Evolutionary conservation across 306 rosid species (phyloP), one percentile per base, ranked within the genome.

Genomic region (Dalbergia cochinchinensis): DNA sequence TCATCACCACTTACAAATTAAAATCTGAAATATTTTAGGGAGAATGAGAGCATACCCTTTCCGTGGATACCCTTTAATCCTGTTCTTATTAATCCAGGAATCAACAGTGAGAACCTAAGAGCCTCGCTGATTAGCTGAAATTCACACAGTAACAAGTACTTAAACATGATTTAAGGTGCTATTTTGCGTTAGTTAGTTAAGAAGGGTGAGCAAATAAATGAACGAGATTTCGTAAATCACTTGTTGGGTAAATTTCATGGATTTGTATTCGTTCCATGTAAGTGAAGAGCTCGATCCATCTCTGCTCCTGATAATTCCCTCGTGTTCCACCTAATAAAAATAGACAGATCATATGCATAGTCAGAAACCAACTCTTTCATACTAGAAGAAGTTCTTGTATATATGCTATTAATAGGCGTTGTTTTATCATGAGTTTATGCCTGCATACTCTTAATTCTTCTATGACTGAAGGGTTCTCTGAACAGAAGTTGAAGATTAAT

Each of bases 221-320:
- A 4, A 34, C 8, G 31, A 47, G 35, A 26, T 11, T 47, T 26
- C 22, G 55, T 0, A 58, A 45, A 8, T 31, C 13, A 83, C 75
- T 3, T 53, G 47, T 4, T 8, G 78, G 14, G 84, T 83, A 64
- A 74, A 83, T 8, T 76, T 68, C 84, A 69, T 68, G 39, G 84
- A 84, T 48, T 74, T 79, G 26, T 84, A 84, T 69, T 79, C 84
- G 13, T 79, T 78, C 84, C 87, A 84, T 13, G 80, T 84, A 0
- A 74, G 13, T 1, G 69, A 57, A 15, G 84, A 69, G 22, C 78
- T 35, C 5, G 78, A 79, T 11, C 68, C 41, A 4, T 47, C 78
- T 22, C 51, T 79, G 0, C 18, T 61, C 16, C 45, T 79, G 4
- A 71, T 47, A 63, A 84, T 79, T 31, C 22, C 69, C 58, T 74